These are phyloP conservation scores for Sarocladiaceae sp. DNA, from an alignment of 2,329 filamentous ascomycete genomes.

Conservation along the genomic window DNA sequence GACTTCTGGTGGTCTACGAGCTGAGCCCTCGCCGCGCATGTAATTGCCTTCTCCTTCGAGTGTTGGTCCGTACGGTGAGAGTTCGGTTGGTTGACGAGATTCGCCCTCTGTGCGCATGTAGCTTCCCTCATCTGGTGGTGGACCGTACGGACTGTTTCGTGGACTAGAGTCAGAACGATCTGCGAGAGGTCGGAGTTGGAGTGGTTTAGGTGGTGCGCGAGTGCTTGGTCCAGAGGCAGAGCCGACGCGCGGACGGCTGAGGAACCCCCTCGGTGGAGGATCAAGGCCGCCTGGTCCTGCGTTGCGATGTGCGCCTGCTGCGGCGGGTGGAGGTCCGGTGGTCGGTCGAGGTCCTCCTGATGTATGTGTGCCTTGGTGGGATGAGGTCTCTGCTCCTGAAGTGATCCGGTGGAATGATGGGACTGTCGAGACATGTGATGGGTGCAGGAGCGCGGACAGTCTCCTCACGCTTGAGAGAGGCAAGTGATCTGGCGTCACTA, in stretches of 20 bases:
- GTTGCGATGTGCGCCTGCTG: slow-evolving; percentile 1
- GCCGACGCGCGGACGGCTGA: background rate
- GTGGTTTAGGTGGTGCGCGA: slow-evolving; percentile 3
- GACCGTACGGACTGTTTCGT: background rate
- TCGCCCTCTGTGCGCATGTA: background rate
- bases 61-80: slow-evolving; percentile 19
- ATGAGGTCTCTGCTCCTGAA: slow-evolving; percentile 2
- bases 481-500: background rate
- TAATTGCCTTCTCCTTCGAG: slow-evolving; percentile 18
- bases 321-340: slow-evolving; percentile 8
- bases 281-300: slow-evolving; percentile 9
- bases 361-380: slow-evolving; percentile 2
- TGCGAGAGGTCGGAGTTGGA: slow-evolving; percentile 2
- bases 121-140: background rate
- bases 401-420: slow-evolving; percentile 5
- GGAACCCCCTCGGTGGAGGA: slow-evolving; percentile 3
- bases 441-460: background rate
- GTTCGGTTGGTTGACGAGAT: slow-evolving; percentile 15
- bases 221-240: slow-evolving; percentile 2
- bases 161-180: background rate
- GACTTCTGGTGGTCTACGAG: slow-evolving; percentile 14
- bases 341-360: background rate
- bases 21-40: slow-evolving; percentile 13
- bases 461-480: slow-evolving; percentile 4
- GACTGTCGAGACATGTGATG: slow-evolving; percentile 1